Evolutionary conservation across 129 eudicot species (phyloP), one percentile per base, ranked within the genome.

Genomic region (Kitagawia praeruptora): DNA sequence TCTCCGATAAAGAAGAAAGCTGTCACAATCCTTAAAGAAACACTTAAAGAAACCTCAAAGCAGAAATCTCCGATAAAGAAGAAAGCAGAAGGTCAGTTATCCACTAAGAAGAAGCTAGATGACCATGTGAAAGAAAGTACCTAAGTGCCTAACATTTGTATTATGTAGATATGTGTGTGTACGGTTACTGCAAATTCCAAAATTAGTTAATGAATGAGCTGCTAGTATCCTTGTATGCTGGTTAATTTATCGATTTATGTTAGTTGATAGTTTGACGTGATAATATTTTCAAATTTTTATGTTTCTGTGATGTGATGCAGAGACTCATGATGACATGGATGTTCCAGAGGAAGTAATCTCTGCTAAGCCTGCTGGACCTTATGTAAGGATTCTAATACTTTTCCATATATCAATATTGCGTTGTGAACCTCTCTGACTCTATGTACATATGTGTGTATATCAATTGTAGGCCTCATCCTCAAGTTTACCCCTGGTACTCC

Each of bases 401-500:
- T 14, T 39, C 46, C 9, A 39, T 58, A 69, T 58, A 51, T 79
- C 82, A 39, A n/a, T 74, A 34, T 54, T 34, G 31, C 42, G 56
- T 47, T 49, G 51, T 79, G 81, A 78, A 81, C 77, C 41, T 69
- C 39, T 4, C 75, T 74, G 38, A 15, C 28, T 13, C 69, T 27
- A 64, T 64, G 4, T 34, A 67, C 16, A 77, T 70, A 54, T n/a
- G 31, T 61, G 37, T 61, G 69, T 25, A 47, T 78, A 53, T 78
- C 13, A 53, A 73, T 85, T 91, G 88, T 86, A 95, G 98, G 86
- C 83, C 41, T 88, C 91, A 40, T 88, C 96, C 64, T 88, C 98
- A 49, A 90, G 79, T 78, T 58, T 94, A 90, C 92, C 98, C 75
- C 83, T 95, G 91, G 80, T 95, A 73, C 88, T 95, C 79, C 83